phyloP scores from a whole-genome alignment of 1,139 yeast species.

The Suhomyces coccinellae region DNA sequence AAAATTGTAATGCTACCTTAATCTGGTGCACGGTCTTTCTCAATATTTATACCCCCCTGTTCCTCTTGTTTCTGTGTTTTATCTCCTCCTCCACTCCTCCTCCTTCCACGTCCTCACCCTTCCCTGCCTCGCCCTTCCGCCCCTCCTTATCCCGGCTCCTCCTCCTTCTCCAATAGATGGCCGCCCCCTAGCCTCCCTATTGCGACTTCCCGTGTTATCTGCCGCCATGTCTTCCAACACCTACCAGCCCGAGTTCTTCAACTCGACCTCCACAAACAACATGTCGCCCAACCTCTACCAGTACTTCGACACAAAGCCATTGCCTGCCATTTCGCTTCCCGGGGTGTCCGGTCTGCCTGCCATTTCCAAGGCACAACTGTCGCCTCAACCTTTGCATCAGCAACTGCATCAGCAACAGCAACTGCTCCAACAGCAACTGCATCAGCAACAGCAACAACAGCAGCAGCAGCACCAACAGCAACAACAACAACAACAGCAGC shows the following conservation, averaged over 20 bases:
- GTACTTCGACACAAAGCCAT: constrained; percentile 12
- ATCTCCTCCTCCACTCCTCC: neutral
- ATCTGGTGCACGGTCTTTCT: neutral
- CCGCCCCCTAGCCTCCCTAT: constrained; percentile 1
- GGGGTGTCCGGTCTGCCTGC: constrained; percentile 2
- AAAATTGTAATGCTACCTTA: constrained; percentile 3
- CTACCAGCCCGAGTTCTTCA: constrained; percentile 12
- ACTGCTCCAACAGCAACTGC: neutral
- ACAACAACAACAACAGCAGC: neutral
- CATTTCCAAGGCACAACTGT: constrained; percentile 4
- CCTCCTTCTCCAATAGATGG: neutral
- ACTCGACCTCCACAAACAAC: constrained; percentile 5
- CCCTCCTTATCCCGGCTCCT: neutral
- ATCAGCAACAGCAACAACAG: constrained; percentile 1
- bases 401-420: neutral
- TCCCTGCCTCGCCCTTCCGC: neutral
- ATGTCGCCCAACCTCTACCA: constrained; percentile 8
- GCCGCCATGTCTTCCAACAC: constrained; percentile 11
- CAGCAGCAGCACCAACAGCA: neutral
- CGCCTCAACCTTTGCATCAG: neutral
- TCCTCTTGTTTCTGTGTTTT: neutral
- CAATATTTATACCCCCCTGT: neutral
- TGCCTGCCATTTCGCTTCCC: constrained; percentile 14
- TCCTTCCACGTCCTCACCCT: neutral
- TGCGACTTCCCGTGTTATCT: neutral